These are phyloP conservation scores for Debaryomyces udenii DNA, from an alignment of 1,139 yeast genomes.

Conservation along the genomic window DNA sequence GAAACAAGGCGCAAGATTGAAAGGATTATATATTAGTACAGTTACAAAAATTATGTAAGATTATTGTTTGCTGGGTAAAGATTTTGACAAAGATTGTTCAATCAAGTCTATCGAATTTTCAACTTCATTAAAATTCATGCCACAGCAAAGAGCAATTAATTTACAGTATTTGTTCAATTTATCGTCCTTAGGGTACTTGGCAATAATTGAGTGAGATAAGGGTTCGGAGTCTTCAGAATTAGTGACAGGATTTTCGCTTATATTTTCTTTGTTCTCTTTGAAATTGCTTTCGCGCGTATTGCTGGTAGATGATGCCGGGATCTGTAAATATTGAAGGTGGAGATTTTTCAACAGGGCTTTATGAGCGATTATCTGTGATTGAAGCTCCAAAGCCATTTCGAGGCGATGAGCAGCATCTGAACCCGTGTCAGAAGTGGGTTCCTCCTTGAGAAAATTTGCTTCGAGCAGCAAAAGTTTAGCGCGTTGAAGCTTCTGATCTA, in stretches of 20 bases:
- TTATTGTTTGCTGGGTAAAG: constrained; percentile 11
- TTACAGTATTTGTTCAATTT: constrained; percentile 46
- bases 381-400: constrained; percentile 5
- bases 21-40: constrained; percentile 4
- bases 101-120: constrained; percentile 47
- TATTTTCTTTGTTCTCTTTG: constrained; percentile 12
- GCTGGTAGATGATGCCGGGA: constrained; percentile 2
- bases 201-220: constrained; percentile 9
- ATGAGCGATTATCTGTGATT: constrained; percentile 2
- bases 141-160: constrained; percentile 48
- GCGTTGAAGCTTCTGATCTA: constrained; percentile 19
- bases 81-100: constrained; percentile 38
- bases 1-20: constrained; percentile 1
- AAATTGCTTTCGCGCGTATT: background rate
- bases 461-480: constrained; percentile 17
- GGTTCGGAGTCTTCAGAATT: constrained; percentile 1
- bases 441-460: constrained; percentile 23
- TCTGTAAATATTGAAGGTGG: constrained; percentile 1
- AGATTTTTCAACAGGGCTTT: constrained; percentile 1
- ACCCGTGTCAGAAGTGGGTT: background rate
- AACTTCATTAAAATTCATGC: constrained; percentile 46
- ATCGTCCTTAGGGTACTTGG: constrained; percentile 35
- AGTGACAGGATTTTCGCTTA: constrained; percentile 5
- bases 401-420: background rate
- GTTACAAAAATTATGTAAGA: constrained; percentile 3